Percentiles rank a stretch among this genome's conserved stretches.
Evolutionary conservation across 768 basidiomycete species (phyloP).

Genomic region (Rhizopogon vesiculosus): DNA sequence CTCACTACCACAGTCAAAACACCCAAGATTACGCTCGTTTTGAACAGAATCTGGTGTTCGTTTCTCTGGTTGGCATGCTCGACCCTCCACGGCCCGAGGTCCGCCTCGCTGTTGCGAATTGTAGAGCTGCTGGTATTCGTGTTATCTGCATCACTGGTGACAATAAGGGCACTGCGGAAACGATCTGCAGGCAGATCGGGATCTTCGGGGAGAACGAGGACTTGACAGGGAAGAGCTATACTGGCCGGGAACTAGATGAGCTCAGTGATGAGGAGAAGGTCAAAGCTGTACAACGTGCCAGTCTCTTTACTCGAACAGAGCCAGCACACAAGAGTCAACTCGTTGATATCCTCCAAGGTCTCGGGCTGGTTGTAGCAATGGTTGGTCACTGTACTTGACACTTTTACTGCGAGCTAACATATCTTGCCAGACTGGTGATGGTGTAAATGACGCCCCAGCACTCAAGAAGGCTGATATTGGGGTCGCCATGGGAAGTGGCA

Average conservation of each 20-base stretch:
- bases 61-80: conserved; percentile 95
- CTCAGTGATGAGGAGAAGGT: conserved; percentile 80
- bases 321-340: conserved; percentile 93
- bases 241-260: conserved; percentile 86
- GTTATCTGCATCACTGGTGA: conserved; percentile 98
- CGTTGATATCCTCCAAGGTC: conserved; percentile 87
- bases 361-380: conserved; percentile 96
- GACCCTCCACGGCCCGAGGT: conserved; percentile 98
- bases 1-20: conserved; percentile 78
- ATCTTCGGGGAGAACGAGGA: conserved; percentile 87
- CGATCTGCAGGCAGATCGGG: conserved; percentile 94
- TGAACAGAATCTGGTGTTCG: conserved; percentile 89
- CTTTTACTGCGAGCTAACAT: conserved; percentile 6
- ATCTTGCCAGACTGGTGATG: conserved; percentile 76
- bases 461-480: conserved; percentile 97
- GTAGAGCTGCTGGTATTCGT: conserved; percentile 88
- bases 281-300: conserved; percentile 79
- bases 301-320: conserved; percentile 90
- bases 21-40: conserved; percentile 83
- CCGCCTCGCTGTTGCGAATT: conserved; percentile 78
- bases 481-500: conserved; percentile 98
- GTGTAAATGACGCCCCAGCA: conserved; percentile 97
- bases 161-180: conserved; percentile 96
- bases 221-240: conserved; percentile 92
- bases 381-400: conserved; percentile 33